Conservation (phyloP, 163 green algal species). For the Chlamydomonas reinhardtii region DNA sequence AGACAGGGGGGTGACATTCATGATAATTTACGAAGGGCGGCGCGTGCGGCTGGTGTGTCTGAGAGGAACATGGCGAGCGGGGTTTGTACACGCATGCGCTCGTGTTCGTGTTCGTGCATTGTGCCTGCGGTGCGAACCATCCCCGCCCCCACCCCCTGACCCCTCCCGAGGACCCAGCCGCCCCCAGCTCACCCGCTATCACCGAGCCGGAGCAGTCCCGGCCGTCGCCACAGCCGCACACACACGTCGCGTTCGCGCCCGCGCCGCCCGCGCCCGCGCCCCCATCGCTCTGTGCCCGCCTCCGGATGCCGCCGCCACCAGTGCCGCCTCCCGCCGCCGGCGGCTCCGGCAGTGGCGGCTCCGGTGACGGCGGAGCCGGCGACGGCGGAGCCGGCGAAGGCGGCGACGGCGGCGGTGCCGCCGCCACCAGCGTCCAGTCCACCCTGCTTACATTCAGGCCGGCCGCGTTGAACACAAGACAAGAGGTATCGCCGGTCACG, state of each 20-base stretch:
- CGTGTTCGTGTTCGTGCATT: too few species aligned
- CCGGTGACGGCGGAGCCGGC: too few species aligned
- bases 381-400: too few species aligned
- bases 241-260: conserved; percentile 2
- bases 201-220: conserved; percentile 8
- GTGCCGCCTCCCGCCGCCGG: not conserved
- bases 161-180: not conserved
- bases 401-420: too few species aligned
- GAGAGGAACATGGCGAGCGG: too few species aligned
- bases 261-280: not conserved
- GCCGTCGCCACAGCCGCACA: conserved; percentile 23
- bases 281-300: not conserved
- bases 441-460: not conserved
- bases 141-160: too few species aligned
- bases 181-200: not conserved
- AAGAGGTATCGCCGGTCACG: conserved; percentile 5
- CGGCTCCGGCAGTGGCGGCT: too few species aligned
- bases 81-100: too few species aligned
- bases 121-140: too few species aligned
- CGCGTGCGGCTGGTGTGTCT: too few species aligned
- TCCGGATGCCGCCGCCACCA: not conserved
- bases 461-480: conserved; percentile 16
- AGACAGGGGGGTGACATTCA: too few species aligned
- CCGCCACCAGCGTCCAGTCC: not conserved
- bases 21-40: too few species aligned